phyloP scores from a whole-genome alignment of 164 flowering plant species.

The Piper betle region DNA sequence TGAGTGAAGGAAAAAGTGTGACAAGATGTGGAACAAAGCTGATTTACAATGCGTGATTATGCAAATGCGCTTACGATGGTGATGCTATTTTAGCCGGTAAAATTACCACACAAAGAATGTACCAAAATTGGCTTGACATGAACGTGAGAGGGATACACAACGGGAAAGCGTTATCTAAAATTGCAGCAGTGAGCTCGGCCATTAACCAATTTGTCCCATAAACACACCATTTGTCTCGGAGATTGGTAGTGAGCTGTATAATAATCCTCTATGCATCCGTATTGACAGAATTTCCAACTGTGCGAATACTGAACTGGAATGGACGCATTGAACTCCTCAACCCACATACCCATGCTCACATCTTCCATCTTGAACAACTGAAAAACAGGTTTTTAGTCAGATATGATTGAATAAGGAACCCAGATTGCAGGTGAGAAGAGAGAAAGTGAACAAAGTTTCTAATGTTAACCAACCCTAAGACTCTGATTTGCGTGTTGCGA shows the following conservation, averaged over 20 bases:
- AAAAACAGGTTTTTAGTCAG: not conserved
- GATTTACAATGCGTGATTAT: not conserved
- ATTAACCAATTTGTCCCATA: constrained; percentile 70
- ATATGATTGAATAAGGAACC: not conserved
- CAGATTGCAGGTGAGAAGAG: not conserved
- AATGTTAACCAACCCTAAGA: constrained; percentile 39
- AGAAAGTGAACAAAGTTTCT: not conserved
- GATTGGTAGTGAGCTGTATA: constrained; percentile 94
- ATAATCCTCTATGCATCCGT: constrained; percentile 80
- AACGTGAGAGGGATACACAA: not conserved
- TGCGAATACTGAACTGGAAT: constrained; percentile 65
- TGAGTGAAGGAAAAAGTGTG: too few species aligned
- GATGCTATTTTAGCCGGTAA: not conserved
- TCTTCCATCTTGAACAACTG: constrained; percentile 99
- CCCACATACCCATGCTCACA: constrained; percentile 99
- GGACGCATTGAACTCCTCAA: constrained; percentile 72
- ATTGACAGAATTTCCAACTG: constrained; percentile 89
- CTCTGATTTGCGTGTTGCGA: constrained; percentile 50
- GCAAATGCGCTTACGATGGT: not conserved
- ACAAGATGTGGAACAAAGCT: too few species aligned
- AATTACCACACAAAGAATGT: not conserved
- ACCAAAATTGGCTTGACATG: not conserved
- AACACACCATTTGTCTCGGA: constrained; percentile 89
- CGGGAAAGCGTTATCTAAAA: constrained; percentile 28
- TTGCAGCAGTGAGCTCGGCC: constrained; percentile 82